Base-by-base conservation (phyloP, 352 stramenopile genomes). In the Blastocystis sp. region DNA sequence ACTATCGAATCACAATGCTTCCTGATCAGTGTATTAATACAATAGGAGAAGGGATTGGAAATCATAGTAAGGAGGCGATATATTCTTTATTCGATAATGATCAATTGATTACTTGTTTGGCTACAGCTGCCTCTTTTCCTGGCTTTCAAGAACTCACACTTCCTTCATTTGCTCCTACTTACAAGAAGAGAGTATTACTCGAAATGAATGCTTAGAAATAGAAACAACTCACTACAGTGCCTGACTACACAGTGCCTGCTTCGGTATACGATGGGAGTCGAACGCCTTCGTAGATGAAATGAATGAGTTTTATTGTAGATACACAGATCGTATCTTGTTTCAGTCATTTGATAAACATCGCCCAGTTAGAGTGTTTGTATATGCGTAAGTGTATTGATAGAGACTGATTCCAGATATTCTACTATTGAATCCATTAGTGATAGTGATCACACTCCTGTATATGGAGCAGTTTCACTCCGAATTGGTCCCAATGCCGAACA, bases 141-240 rank as follows among this genome's bases (percentile, higher is more conserved):
- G 42, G 44, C 33, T 87, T 87, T 56, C 75, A 87, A 33, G 75
- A 87, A 69, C 30, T 87, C n/a, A 56, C n/a, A 4, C 30, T 48
- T 48, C 75, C 75, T 1, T 69, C n/a, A n/a, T 87, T 87, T 69
- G 6, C 56, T 37, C 75, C 75, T 33, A 87, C 75, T 7, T 87
- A 87, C 35, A 87, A 87, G 40, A 76, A 48, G 37, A 37, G 40
- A 30, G 75, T 87, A 1, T n/a, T 9, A 11, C 4, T 15, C 6
- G 56, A 80, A 30, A 37, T 87, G 56, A 87, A 76, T 7, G n/a
- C n/a, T n/a, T n/a, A 87, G 44, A 73, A 56, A 87, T 48, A 81
- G 51, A 44, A 58, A 53, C 30, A 69, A 9, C 22, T 37, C 11
- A 22, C 37, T 0, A 27, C 40, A 37, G 17, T 33, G 30, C 35